A percentile compares a stretch with the other conserved stretches of the same genome.
Evolutionary conservation across 768 basidiomycete species (phyloP).

Genomic region (Boletus huronensis): DNA sequence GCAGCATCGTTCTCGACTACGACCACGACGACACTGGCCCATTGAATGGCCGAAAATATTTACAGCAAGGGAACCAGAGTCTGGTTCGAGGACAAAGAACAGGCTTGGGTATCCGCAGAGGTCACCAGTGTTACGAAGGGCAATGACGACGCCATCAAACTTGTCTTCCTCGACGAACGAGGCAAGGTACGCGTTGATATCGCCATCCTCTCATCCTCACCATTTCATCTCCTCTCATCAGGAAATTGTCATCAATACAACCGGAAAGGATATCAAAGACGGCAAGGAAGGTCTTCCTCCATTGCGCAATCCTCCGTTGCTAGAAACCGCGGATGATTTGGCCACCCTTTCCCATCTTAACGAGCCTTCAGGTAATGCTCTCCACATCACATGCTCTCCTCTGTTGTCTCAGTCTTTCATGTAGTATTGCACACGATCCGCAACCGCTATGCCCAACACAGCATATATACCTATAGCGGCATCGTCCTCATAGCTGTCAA

Average conservation of each 20-base stretch:
- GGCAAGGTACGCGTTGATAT: constrained; percentile 63
- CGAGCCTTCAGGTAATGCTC: constrained; percentile 82
- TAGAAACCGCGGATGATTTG: constrained; percentile 97
- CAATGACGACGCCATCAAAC: constrained; percentile 71
- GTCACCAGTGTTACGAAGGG: constrained; percentile 64
- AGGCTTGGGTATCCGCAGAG: constrained; percentile 91
- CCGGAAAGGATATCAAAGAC: constrained; percentile 74
- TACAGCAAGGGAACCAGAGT: constrained; percentile 88
- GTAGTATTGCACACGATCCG: constrained; percentile 94
- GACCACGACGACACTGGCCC: constrained; percentile 24
- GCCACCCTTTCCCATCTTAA: constrained; percentile 97
- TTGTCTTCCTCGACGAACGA: constrained; percentile 85
- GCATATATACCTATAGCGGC: constrained; percentile 98
- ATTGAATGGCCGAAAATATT: constrained; percentile 90
- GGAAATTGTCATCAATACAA: constrained; percentile 80
- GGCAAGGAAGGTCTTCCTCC: constrained; percentile 83
- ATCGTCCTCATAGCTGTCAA: constrained; percentile 99
- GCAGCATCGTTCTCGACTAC: constrained; percentile 13
- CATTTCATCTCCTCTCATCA: constrained; percentile 26
- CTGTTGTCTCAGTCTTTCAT: constrained; percentile 1
- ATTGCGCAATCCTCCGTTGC: constrained; percentile 90
- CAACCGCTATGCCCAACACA: constrained; percentile 94
- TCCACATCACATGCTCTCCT: neutral
- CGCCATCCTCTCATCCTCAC: neutral
- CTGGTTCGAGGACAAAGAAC: constrained; percentile 93